phyloP scores from a whole-genome alignment of 208 protist genomes.

The Trypanosoma rangeli region DNA sequence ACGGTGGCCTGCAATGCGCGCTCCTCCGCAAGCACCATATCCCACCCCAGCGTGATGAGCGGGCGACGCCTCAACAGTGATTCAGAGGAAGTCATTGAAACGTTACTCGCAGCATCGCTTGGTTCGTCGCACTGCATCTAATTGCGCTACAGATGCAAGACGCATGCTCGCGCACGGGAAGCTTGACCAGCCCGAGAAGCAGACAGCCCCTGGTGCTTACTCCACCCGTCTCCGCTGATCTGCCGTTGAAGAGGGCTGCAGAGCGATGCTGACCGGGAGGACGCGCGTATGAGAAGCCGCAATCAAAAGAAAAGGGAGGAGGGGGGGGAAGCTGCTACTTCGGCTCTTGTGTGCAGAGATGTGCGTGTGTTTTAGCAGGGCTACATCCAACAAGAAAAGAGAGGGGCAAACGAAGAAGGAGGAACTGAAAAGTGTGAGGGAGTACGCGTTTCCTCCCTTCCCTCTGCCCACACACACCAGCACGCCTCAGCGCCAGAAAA shows the following conservation, averaged over 20 bases:
- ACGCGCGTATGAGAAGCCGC: not conserved
- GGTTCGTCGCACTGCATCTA: not conserved
- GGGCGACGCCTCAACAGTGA: not conserved
- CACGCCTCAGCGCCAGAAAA: too few species aligned
- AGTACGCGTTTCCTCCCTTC: too few species aligned
- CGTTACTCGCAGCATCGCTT: not conserved
- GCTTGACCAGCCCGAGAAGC: not conserved
- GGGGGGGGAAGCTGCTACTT: too few species aligned
- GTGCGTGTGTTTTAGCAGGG: too few species aligned
- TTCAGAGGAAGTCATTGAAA: not conserved
- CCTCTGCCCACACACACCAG: too few species aligned
- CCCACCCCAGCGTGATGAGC: slow-evolving; percentile 18
- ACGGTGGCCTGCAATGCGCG: not conserved
- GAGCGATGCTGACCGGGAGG: not conserved
- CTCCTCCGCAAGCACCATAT: slow-evolving; percentile 13
- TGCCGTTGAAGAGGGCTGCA: not conserved
- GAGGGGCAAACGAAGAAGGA: too few species aligned
- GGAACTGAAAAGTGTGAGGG: too few species aligned
- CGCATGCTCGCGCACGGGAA: not conserved
- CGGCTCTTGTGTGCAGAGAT: too few species aligned
- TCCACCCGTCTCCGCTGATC: not conserved
- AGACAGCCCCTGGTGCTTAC: not conserved
- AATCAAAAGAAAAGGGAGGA: not conserved
- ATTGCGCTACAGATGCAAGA: not conserved
- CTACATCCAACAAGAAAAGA: not conserved